Evolutionary conservation across 768 basidiomycete species (phyloP).

Genomic region (Amanita molliuscula): DNA sequence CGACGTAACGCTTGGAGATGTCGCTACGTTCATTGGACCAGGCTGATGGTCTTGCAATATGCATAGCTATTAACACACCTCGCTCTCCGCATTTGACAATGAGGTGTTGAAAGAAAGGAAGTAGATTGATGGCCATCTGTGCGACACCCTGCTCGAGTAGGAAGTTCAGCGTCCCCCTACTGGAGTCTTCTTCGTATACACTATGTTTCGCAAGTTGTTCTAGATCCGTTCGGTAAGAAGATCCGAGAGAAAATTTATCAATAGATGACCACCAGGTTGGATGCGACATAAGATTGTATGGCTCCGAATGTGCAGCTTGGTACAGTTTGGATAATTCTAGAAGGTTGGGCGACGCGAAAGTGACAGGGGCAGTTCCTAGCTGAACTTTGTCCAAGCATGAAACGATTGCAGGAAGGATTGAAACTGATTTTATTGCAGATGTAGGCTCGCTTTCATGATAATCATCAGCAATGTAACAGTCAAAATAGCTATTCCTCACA

Average conservation of each 20-base stretch:
- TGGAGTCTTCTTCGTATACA: slow-evolving; percentile 28
- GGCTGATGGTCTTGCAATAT: slow-evolving; percentile 29
- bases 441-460: slow-evolving; percentile 73
- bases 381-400: slow-evolving; percentile 20
- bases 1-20: slow-evolving; percentile 33
- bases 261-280: slow-evolving; percentile 56
- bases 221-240: slow-evolving; percentile 57
- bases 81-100: slow-evolving; percentile 76
- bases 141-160: slow-evolving; percentile 60
- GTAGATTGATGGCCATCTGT: slow-evolving; percentile 72
- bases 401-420: slow-evolving; percentile 55
- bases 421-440: slow-evolving; percentile 69
- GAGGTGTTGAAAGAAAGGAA: slow-evolving; percentile 79
- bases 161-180: slow-evolving; percentile 44
- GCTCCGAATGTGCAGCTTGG: slow-evolving; percentile 33
- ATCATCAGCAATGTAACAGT: slow-evolving; percentile 6
- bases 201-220: slow-evolving; percentile 42
- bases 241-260: slow-evolving; percentile 54
- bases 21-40: slow-evolving; percentile 47
- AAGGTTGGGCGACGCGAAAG: slow-evolving; percentile 78
- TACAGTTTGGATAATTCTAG: slow-evolving; percentile 64
- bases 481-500: slow-evolving; percentile 33
- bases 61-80: slow-evolving; percentile 59
- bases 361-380: slow-evolving; percentile 34
- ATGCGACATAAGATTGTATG: slow-evolving; percentile 39